phyloP scores from a whole-genome alignment of 1,139 yeast species.

The Blastobotrys serpentis region DNA sequence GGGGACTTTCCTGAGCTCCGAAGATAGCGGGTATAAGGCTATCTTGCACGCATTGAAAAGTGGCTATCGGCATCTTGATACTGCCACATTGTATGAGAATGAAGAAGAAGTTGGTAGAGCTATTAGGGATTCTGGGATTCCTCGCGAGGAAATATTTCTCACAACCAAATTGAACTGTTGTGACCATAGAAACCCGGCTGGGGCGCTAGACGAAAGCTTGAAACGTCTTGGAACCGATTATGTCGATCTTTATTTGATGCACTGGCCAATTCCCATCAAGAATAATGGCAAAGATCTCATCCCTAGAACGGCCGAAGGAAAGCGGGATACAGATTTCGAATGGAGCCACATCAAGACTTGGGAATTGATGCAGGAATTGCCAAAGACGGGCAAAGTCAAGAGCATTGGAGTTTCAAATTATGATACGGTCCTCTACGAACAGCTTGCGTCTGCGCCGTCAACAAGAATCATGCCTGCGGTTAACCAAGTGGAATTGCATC shows the following conservation, averaged over 20 bases:
- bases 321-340: constrained; percentile 44
- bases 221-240: constrained; percentile 61
- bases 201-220: constrained; percentile 57
- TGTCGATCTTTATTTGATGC: constrained; percentile 68
- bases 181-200: constrained; percentile 45
- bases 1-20: constrained; percentile 61
- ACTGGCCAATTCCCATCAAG: constrained; percentile 59
- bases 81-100: constrained; percentile 57
- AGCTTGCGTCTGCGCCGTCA: constrained; percentile 44
- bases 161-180: constrained; percentile 81
- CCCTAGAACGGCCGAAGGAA: constrained; percentile 47
- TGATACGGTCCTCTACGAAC: constrained; percentile 22
- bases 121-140: constrained; percentile 29
- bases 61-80: constrained; percentile 65
- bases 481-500: constrained; percentile 69
- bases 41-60: constrained; percentile 38
- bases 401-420: constrained; percentile 64
- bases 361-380: constrained; percentile 49
- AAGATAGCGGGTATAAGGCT: constrained; percentile 19
- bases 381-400: constrained; percentile 45
- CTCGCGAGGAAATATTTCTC: constrained; percentile 66
- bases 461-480: constrained; percentile 57
- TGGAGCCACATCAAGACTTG: constrained; percentile 61
- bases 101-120: constrained; percentile 57
- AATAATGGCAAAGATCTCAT: constrained; percentile 41